These are phyloP conservation scores for Populus alba DNA, from an alignment of 345 rosid species.

Conservation along the genomic window DNA sequence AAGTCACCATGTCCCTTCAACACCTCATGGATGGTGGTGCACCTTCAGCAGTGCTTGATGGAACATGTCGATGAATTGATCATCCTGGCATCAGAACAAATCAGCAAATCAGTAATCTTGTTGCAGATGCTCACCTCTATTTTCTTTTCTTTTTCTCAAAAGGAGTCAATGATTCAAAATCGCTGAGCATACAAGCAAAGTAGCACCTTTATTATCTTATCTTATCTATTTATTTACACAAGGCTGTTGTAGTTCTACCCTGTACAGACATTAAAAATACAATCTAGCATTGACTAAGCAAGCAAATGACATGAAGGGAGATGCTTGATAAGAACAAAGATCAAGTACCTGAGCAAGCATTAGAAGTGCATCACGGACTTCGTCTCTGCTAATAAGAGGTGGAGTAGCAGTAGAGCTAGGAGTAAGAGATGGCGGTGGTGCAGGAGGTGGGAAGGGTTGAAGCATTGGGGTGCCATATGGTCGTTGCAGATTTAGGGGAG, in stretches of 20 bases:
- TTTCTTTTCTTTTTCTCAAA: neutral
- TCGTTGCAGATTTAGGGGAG: slow-evolving; percentile 51
- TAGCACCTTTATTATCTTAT: neutral
- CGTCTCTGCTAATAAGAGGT: slow-evolving; percentile 48
- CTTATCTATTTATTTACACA: too few species aligned
- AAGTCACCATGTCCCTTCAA: neutral
- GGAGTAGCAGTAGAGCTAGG: slow-evolving; percentile 30
- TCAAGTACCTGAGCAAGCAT: slow-evolving; percentile 56
- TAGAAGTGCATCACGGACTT: slow-evolving; percentile 58
- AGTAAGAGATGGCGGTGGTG: slow-evolving; percentile 59
- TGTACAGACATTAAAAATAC: neutral
- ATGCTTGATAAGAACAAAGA: neutral
- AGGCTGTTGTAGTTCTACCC: too few species aligned
- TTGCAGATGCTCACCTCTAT: neutral
- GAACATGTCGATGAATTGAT: slow-evolving; percentile 62
- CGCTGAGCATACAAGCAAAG: neutral
- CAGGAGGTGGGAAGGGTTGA: slow-evolving; percentile 72
- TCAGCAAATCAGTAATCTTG: neutral
- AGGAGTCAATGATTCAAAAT: neutral
- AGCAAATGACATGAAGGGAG: neutral
- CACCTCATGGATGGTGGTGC: slow-evolving; percentile 47
- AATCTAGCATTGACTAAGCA: neutral
- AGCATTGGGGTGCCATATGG: slow-evolving; percentile 64
- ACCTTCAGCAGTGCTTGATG: slow-evolving; percentile 50
- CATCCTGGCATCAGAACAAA: slow-evolving; percentile 44